Percentiles rank a stretch among this genome's conserved stretches.
Conservation (phyloP, 257 asterid genomes). For the Solanum clarkiae region DNA sequence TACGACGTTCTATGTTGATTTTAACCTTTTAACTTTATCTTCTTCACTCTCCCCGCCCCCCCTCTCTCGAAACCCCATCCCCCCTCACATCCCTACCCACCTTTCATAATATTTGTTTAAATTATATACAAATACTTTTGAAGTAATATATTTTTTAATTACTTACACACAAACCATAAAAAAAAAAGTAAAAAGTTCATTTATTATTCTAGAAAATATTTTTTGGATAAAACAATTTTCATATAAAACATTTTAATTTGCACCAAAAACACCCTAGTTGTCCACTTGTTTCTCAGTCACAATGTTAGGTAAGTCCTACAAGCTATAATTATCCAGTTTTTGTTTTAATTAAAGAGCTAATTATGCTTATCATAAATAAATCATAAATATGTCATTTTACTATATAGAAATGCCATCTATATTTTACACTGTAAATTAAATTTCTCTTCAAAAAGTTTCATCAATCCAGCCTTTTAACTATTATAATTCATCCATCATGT, state of each 20-base stretch:
- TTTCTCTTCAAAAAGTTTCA: not conserved
- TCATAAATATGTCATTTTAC: not conserved
- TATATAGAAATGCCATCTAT: not conserved
- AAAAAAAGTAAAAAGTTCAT: fast-evolving
- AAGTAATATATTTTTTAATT: not conserved
- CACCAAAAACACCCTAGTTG: not conserved
- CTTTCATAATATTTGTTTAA: not conserved
- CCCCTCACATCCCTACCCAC: not conserved
- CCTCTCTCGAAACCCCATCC: not conserved
- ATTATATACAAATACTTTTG: not conserved
- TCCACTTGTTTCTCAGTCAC: not conserved
- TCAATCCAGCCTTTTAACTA: not conserved
- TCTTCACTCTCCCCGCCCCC: not conserved
- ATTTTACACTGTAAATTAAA: not conserved
- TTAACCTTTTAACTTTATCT: not conserved
- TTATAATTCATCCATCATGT: not conserved
- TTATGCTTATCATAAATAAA: not conserved
- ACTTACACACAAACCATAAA: not conserved
- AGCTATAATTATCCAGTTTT: not conserved
- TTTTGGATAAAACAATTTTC: not conserved
- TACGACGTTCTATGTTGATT: not conserved
- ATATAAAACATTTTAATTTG: not conserved
- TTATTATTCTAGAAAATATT: not conserved
- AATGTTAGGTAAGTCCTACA: not conserved
- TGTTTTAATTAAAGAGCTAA: not conserved